Base-by-base conservation (phyloP, 495 filamentous ascomycete genomes). In the Parathielavia appendiculata region DNA sequence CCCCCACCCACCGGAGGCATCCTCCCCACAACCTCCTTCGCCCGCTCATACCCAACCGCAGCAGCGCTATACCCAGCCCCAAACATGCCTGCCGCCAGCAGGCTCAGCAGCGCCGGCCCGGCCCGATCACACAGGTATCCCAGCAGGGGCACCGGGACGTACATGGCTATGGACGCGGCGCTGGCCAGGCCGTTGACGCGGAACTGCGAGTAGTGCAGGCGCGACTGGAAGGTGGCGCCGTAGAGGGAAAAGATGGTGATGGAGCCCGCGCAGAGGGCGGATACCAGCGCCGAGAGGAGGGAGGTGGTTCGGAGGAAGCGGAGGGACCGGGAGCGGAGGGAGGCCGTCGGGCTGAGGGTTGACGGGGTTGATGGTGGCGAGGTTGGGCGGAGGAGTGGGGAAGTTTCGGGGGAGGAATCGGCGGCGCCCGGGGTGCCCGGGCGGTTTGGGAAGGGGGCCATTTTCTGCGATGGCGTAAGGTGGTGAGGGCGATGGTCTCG, bases 221-320 rank as follows among this genome's bases (percentile, higher is more conserved):
- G 82, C 44, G 85, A 83, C 64, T 95, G 87, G 70, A 98, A 88
- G 43, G 92, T 76, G 56, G 88, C 92, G 5, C 87, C 92, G 72
- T 96, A 98, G 39, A 98, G 81, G 5, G 89, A 93, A 77, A 90
- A 97, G 19, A 90, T 84, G 7, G 89, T 88, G 57, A 96, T 85
- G 56, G 87, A 91, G 53, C 91, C 90, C 13, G 88, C 91, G 57
- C 86, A 91, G 19, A 97, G 79, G 36, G 81, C 76, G 19, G 72
- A 69, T 30, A 77, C 41, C 17, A 79, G 63, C 23, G 78, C 69
- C 12, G 71, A 60, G 38, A 69, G 46, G 60, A 79, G 74, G 41
- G 77, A 72, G 40, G 77, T 20, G 50, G 50, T 52, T 58, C 72
- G 48, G 71, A n/a, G 70, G 61, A 65, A 54, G 48, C 64, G 67